These are phyloP conservation scores for Nepenthes gracilis DNA, from an alignment of 148 eudicot genomes.

Conservation along the genomic window DNA sequence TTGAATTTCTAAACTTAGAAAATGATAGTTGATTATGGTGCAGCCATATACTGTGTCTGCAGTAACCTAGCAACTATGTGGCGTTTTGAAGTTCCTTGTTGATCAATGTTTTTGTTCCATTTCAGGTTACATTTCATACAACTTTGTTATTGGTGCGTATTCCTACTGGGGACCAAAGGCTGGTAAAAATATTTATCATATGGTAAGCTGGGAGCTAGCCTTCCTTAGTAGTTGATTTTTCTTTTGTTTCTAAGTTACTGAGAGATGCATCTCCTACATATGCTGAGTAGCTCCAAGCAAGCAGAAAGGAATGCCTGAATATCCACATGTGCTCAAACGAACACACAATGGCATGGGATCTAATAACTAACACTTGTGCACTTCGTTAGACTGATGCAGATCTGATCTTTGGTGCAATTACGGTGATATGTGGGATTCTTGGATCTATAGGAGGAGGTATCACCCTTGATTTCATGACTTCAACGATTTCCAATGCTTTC, in stretches of 20 bases:
- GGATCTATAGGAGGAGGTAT: slow-evolving; percentile 86
- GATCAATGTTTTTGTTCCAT: not conserved
- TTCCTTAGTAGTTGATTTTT: not conserved
- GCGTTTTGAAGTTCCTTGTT: no score
- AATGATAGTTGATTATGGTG: no score
- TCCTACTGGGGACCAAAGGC: slow-evolving; percentile 99
- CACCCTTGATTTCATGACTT: slow-evolving; percentile 55
- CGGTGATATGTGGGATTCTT: slow-evolving; percentile 67
- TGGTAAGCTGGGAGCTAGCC: slow-evolving; percentile 39
- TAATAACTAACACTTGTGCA: not conserved
- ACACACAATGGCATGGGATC: not conserved
- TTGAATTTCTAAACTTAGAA: no score
- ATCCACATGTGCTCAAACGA: not conserved
- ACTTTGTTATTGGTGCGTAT: slow-evolving; percentile 96
- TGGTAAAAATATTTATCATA: slow-evolving; percentile 76
- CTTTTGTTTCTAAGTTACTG: not conserved
- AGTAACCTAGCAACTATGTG: no score
- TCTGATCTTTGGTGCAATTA: slow-evolving; percentile 74
- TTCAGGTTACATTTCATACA: slow-evolving; percentile 86
- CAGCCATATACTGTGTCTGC: no score
- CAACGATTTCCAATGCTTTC: slow-evolving; percentile 84
- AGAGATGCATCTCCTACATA: not conserved
- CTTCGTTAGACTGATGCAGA: slow-evolving; percentile 64
- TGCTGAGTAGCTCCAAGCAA: not conserved
- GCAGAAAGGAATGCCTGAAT: not conserved